Conservation (phyloP, 176 grass and related monocot species). For the Eragrostis curvula region DNA sequence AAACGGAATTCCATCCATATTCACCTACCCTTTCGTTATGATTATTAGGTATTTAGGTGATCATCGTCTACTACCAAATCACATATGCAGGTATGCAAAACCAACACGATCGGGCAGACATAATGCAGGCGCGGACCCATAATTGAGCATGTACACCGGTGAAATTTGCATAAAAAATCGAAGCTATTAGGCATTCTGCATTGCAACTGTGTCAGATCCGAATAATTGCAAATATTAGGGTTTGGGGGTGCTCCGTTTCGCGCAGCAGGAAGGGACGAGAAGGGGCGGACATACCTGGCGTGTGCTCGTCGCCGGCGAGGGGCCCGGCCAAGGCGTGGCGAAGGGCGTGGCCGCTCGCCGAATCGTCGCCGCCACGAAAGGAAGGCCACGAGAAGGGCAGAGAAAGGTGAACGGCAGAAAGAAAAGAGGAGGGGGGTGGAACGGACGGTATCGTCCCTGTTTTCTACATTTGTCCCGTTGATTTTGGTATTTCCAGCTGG, state of each 20-base stretch:
- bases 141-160: neutral
- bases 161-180: neutral
- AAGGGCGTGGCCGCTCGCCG: neutral
- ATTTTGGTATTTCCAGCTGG: neutral
- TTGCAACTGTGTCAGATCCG: neutral
- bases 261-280: neutral
- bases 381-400: neutral
- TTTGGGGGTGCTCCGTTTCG: neutral
- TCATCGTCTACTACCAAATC: neutral
- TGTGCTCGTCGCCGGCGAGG: neutral
- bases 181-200: neutral
- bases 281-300: neutral
- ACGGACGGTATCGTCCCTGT: neutral
- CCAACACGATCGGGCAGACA: neutral
- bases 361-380: neutral
- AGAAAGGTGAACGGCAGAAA: neutral
- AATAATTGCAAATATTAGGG: neutral
- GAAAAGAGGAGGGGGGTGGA: neutral
- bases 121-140: neutral
- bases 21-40: conserved; percentile 29
- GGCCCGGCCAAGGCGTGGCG: neutral
- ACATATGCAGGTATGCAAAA: neutral
- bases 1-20: neutral
- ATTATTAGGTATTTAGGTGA: too few species aligned
- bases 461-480: neutral